Evolutionary conservation across 768 basidiomycete species (phyloP), one percentile per base, ranked within the genome.

Genomic region (Boletus sp.): DNA sequence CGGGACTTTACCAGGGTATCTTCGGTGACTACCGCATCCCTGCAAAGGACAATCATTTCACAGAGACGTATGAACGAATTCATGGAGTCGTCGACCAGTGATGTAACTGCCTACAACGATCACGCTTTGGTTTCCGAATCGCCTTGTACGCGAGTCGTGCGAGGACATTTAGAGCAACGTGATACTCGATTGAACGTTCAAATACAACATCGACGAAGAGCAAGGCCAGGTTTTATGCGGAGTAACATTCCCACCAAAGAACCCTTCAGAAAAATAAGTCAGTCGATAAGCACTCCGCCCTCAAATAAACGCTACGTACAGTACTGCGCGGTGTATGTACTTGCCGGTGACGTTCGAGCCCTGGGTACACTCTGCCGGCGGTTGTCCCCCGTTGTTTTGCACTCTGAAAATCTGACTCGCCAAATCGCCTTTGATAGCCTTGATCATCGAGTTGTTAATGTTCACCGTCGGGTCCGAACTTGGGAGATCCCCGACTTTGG

Each of bases 381-480:
- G 79, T 46, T 79, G 79, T 15, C 86, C 85, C 14, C 75, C 79
- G 6, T 71, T 63, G 17, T 83, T 87, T 58, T 82, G 71, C 5
- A 80, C 69, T 42, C 86, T 74, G 70, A 80, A 86, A 3, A 86
- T 70, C 54, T 73, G 63, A 33, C 69, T 75, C 0, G 85, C 84
- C 36, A 86, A 69, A 3, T 69, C 63, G 1, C 85, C 87, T 29
- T 75, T 48, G 5, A 82, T 71, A 28, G 60, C 65, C n/a, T 70
- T 74, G 20, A 89, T 64, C 60, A 77, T 69, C 5, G 87, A 71
- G 81, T 83, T 86, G 57, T 84, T 81, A 28, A 88, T 74, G 61
- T 86, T 78, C 35, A 67, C 51, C 1, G 65, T 45, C 18, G 76
- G 72, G 5, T 71, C 72, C 5, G 81, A 80, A 1, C 81, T 74